Evolutionary conservation across 202 grass and related monocot genomes (phyloP), one percentile per base, ranked within the genome.

Genomic region (Schoenoplectus triqueter): DNA sequence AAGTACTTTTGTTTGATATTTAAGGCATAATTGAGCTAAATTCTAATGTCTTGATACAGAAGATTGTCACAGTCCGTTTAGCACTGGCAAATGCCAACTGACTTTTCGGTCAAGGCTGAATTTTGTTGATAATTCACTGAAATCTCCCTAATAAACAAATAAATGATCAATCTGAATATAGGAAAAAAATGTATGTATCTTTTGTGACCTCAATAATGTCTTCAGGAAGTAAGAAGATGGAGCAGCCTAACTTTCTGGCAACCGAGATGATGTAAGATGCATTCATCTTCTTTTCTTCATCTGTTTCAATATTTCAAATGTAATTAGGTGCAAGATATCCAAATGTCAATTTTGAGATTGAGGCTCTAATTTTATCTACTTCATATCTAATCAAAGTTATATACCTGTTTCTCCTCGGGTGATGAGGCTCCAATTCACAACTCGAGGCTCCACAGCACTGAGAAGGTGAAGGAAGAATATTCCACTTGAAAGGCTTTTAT

Each of bases 201-300:
- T 61, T 8, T n/a, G 54, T 54, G 1, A 98, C 95, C 92, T 95
- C 95, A 8, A 95, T 13, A 85, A 98, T 93, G 59, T 98, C 95
- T 92, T 98, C 95, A 55, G 92, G 92, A 74, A 98, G 89, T 80
- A 98, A 85, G 86, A 98, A 98, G 59, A 98, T 94, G 67, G 92
- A 98, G 78, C 95, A 98, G 47, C 95, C 95, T 85, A 98, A 92
- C 85, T 98, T 98, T 82, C 95, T 95, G 19, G 95, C 91, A 67
- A 98, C 89, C 8, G 92, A 98, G 80, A 98, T 98, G 75, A 93
- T 95, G 80, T 95, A 95, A 61, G 95, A 98, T 80, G 95, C 91
- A 82, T 98, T 95, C 95, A 98, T 98, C 87, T 95, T 91, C 83
- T 93, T 93, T 72, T 95, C 95, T 92, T 92, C 89, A 86, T 89